A percentile compares a stretch with the other conserved stretches of the same genome.
Evolutionary conservation across 495 filamentous ascomycete species (phyloP).

Genomic region (Xylaria telfairii): DNA sequence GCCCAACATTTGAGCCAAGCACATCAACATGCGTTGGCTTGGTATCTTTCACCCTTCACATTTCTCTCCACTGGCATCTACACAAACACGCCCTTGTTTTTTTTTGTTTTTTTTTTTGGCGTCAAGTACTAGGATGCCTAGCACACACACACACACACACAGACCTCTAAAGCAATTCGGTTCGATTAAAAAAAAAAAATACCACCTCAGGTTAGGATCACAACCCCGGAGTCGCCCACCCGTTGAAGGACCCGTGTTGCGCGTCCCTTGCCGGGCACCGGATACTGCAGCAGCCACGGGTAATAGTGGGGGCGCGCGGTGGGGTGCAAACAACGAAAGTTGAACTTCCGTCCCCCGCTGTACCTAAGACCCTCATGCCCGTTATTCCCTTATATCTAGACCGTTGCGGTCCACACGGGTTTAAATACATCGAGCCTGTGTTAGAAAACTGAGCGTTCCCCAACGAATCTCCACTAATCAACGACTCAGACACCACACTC

Average conservation of each 20-base stretch:
- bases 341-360: constrained; percentile 36
- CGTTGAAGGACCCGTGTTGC: too few relatives aligned
- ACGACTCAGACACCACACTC: constrained; percentile 29
- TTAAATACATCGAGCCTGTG: neutral
- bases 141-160: neutral
- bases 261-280: too few relatives aligned
- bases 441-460: neutral
- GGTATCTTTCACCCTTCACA: neutral
- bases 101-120: too few relatives aligned
- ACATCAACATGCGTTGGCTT: neutral
- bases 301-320: constrained; percentile 27
- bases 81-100: neutral
- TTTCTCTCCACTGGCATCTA: neutral
- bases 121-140: neutral
- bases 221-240: neutral
- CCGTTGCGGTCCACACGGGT: neutral
- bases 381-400: neutral
- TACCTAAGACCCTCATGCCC: neutral
- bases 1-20: neutral
- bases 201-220: neutral
- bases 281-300: constrained; percentile 19
- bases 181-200: neutral
- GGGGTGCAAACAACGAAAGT: constrained; percentile 15
- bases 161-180: neutral
- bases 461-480: constrained; percentile 38